Evolutionary conservation across 2,329 filamentous ascomycete species (phyloP).

Genomic region (Helotiales sp.): DNA sequence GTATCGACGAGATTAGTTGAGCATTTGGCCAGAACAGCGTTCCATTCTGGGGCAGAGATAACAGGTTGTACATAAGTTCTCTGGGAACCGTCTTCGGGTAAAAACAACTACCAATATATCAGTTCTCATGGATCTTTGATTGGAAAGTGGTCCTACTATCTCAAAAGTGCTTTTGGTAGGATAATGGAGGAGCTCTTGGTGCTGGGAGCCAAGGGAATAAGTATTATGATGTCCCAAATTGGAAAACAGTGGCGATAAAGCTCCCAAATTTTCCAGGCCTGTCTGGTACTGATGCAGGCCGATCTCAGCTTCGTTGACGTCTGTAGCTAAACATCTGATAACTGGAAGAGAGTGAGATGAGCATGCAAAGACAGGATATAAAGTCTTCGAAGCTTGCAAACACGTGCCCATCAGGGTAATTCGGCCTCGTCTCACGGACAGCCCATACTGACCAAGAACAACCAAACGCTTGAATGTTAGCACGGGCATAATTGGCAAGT

Average conservation of each 20-base stretch:
- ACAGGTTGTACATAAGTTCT: slow-evolving; percentile 53
- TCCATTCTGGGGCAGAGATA: slow-evolving; percentile 59
- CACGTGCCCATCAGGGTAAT: slow-evolving; percentile 66
- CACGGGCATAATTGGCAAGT: background rate
- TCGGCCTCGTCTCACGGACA: slow-evolving; percentile 61
- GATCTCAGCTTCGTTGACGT: slow-evolving; percentile 55
- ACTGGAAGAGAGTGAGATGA: slow-evolving; percentile 70
- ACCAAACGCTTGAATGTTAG: slow-evolving; percentile 53
- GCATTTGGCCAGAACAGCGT: slow-evolving; percentile 41
- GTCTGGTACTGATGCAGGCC: slow-evolving; percentile 50
- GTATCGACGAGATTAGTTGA: slow-evolving; percentile 29
- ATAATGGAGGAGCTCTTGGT: slow-evolving; percentile 16
- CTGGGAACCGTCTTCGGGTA: slow-evolving; percentile 52
- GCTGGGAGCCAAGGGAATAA: slow-evolving; percentile 22
- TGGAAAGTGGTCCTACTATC: slow-evolving; percentile 42
- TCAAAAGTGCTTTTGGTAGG: slow-evolving; percentile 43
- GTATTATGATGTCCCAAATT: slow-evolving; percentile 61
- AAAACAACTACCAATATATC: slow-evolving; percentile 47
- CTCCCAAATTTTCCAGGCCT: slow-evolving; percentile 53
- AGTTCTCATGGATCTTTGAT: slow-evolving; percentile 19
- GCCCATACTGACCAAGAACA: slow-evolving; percentile 66
- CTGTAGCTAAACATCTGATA: slow-evolving; percentile 49
- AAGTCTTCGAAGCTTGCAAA: slow-evolving; percentile 47
- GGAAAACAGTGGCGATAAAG: slow-evolving; percentile 65
- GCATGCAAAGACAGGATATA: slow-evolving; percentile 63